Evolutionary conservation across 1,284 basidiomycete genomes (phyloP), one percentile per base, ranked within the genome.

Genomic region (Flammula alnicola): DNA sequence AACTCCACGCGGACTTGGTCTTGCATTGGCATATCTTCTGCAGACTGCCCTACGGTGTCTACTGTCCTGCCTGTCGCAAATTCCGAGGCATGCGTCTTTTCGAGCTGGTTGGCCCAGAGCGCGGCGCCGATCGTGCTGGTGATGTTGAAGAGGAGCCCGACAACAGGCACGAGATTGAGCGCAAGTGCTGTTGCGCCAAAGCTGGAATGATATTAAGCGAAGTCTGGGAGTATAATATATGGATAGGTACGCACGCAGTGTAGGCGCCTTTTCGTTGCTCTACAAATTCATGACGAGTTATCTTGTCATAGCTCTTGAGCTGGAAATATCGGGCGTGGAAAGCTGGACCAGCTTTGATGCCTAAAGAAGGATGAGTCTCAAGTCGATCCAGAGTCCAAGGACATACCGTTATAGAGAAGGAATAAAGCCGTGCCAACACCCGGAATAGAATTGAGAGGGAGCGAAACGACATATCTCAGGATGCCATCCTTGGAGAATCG

Each of bases 241-340:
- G 16, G 5, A n/a, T 3, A 27, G 16, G 70, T 16, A 56, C 77
- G 51, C 51, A 78, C 74, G 72, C 75, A 30, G 74, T 75, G 54
- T 79, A 77, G 40, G 70, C 70, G 1, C 74, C 70, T 50, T 59
- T 60, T 33, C 72, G 74, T 56, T 65, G 74, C 62, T 77, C 74
- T 7, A 86, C 76, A 63, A 85, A 86, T 1, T 73, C 70, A 3
- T 78, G 72, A 16, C 78, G 69, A 36, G 77, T 72, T 36, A 66
- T 52, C 23, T 70, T 63, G 51, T 79, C 70, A 47, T 79, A 75
- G 6, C 76, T 76, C 65, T 87, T 88, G 46, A 88, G 74, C 65
- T 86, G 79, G 69, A 88, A 89, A 65, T 88, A 89, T 27, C 85
- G 78, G 4, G 75, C 64, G 63, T 88, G 86, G 66, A 78, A 84